Percentiles rank a stretch among this genome's conserved stretches.
These are phyloP conservation scores for Cyclostephanos tholiformis DNA, from an alignment of 108 stramenopile genomes.

Conservation along the genomic window DNA sequence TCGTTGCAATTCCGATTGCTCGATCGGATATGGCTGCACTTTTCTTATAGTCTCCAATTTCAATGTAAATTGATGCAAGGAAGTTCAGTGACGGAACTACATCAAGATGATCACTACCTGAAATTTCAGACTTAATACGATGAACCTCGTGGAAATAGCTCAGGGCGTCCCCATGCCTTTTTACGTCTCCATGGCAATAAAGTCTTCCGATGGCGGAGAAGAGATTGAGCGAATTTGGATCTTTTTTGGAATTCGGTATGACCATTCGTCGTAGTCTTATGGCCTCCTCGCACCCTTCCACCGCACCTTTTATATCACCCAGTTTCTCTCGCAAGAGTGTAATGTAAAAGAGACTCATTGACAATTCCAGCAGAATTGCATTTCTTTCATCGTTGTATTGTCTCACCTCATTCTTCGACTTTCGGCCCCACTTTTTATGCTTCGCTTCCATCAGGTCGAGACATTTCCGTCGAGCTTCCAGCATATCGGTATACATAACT, in stretches of 20 bases:
- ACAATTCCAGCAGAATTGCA: conserved; percentile 39
- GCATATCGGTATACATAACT: conserved; percentile 38
- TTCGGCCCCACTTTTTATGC: conserved; percentile 26
- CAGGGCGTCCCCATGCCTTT: conserved; percentile 43
- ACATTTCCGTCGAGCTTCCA: conserved; percentile 45
- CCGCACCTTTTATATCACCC: conserved; percentile 31
- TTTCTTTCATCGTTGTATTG: conserved; percentile 39
- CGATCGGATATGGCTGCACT: conserved; percentile 31
- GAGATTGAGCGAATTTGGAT: conserved; percentile 33
- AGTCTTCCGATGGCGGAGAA: conserved; percentile 37
- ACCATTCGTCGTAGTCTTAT: conserved; percentile 27
- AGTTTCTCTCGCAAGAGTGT: conserved; percentile 37
- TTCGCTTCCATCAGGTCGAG: conserved; percentile 36
- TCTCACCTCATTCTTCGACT: conserved; percentile 26
- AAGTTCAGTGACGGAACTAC: conserved; percentile 49
- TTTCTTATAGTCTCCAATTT: conserved; percentile 38
- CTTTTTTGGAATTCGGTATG: conserved; percentile 20
- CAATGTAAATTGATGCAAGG: conserved; percentile 36
- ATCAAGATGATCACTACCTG: conserved; percentile 42
- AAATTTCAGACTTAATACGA: conserved; percentile 33
- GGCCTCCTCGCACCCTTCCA: conserved; percentile 45
- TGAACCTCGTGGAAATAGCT: conserved; percentile 42
- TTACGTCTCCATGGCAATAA: conserved; percentile 35
- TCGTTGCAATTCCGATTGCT: conserved; percentile 41
- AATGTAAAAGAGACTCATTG: conserved; percentile 37